Evolutionary conservation across 306 rosid genomes (phyloP).

Genomic region (Hylodesmum podocarpum): DNA sequence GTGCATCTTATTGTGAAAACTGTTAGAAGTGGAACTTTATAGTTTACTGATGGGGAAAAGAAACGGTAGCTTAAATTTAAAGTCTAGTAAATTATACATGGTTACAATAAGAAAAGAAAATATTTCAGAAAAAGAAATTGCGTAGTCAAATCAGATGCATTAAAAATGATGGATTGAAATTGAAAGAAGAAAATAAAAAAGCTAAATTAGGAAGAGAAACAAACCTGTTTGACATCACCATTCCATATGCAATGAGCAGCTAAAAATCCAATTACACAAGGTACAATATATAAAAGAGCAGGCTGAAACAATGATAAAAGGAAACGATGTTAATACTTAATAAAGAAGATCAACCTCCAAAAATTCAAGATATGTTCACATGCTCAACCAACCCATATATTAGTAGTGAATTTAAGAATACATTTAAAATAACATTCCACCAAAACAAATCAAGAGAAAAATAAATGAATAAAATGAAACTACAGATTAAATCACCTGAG

Average conservation of each 20-base stretch:
- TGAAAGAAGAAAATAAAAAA: slow-evolving; percentile 2
- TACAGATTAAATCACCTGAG: slow-evolving; percentile 70
- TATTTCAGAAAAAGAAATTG: background rate
- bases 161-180: background rate
- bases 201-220: slow-evolving; percentile 27
- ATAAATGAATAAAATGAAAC: slow-evolving; percentile 1
- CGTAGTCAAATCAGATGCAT: background rate
- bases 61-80: background rate
- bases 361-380: background rate
- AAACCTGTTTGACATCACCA: slow-evolving; percentile 77
- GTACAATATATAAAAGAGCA: slow-evolving; percentile 81
- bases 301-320: slow-evolving; percentile 57
- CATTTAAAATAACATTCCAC: background rate
- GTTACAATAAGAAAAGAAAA: background rate
- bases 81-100: background rate
- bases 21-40: background rate
- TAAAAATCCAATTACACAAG: slow-evolving; percentile 78
- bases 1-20: background rate
- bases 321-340: background rate
- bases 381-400: background rate
- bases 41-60: background rate
- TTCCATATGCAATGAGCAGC: slow-evolving; percentile 79
- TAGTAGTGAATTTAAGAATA: background rate
- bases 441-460: background rate
- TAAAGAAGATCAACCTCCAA: background rate